Conservation (phyloP, 2,329 filamentous ascomycete species). For the Clonostachys chloroleuca region DNA sequence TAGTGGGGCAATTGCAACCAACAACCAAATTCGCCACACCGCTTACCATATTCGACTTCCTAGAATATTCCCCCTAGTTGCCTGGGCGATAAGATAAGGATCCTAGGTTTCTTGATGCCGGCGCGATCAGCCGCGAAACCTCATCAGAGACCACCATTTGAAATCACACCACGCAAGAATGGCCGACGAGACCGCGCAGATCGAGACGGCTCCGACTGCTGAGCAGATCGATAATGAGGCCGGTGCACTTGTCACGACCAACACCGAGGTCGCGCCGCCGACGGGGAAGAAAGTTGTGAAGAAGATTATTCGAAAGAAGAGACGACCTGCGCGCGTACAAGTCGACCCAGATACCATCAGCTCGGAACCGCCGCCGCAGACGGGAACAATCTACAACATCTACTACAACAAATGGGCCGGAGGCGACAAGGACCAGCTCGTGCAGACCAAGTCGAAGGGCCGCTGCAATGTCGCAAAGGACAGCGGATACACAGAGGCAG, state of each 20-base stretch:
- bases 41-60: too few relatives aligned
- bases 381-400: constrained; percentile 94
- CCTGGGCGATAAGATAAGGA: not conserved
- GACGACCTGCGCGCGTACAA: constrained; percentile 83
- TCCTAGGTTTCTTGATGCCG: not conserved
- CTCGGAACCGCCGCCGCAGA: constrained; percentile 83
- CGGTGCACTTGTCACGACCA: constrained; percentile 28
- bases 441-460: constrained; percentile 65
- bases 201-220: constrained; percentile 13
- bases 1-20: too few relatives aligned
- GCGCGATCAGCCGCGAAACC: not conserved
- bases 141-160: constrained; percentile 5
- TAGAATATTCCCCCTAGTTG: too few relatives aligned
- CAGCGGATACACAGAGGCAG: constrained; percentile 73
- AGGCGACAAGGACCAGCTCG: constrained; percentile 54
- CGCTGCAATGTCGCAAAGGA: constrained; percentile 85
- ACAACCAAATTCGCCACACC: too few relatives aligned
- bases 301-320: constrained; percentile 89
- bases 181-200: constrained; percentile 22
- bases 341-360: constrained; percentile 81
- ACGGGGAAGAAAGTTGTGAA: constrained; percentile 63
- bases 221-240: constrained; percentile 12
- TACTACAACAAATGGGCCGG: constrained; percentile 99
- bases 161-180: constrained; percentile 14
- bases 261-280: constrained; percentile 39